phyloP scores from a whole-genome alignment of 106 monocot genomes.

The Acanthochlamys bracteata region DNA sequence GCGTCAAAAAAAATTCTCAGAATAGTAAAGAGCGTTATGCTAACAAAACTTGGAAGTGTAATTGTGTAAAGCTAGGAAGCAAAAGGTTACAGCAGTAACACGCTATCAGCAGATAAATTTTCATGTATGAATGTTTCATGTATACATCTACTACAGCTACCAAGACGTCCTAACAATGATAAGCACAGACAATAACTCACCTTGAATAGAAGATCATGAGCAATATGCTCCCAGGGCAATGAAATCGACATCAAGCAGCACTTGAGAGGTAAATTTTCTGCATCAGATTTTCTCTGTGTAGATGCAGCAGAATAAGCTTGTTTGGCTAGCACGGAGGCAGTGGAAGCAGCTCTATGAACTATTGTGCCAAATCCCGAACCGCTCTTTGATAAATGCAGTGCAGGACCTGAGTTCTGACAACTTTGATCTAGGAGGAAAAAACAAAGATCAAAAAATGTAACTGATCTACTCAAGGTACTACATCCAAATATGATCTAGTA shows the following conservation, averaged over 20 bases:
- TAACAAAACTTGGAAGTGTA: too few species aligned
- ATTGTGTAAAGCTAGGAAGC: too few species aligned
- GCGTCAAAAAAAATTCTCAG: too few species aligned
- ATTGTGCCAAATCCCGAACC: conserved; percentile 45
- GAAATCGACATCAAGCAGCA: conserved; percentile 94
- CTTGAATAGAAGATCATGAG: conserved; percentile 89
- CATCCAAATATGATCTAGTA: neutral
- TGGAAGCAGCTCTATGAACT: conserved; percentile 66
- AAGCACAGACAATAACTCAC: conserved; percentile 14
- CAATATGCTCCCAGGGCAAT: conserved; percentile 89
- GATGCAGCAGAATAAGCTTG: conserved; percentile 64
- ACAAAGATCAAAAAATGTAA: neutral
- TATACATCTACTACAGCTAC: neutral
- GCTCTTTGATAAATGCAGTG: conserved; percentile 46
- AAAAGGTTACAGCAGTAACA: too few species aligned
- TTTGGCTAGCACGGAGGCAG: conserved; percentile 78
- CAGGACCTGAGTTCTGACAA: conserved; percentile 37
- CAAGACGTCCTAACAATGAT: neutral
- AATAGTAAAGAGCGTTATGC: too few species aligned
- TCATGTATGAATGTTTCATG: neutral
- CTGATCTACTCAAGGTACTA: neutral
- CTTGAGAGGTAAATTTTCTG: conserved; percentile 62
- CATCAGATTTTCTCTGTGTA: conserved; percentile 20
- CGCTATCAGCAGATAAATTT: neutral
- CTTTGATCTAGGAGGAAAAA: conserved; percentile 63